Conservation (phyloP, 257 asterid genomes). For the Solanum sitiens region DNA sequence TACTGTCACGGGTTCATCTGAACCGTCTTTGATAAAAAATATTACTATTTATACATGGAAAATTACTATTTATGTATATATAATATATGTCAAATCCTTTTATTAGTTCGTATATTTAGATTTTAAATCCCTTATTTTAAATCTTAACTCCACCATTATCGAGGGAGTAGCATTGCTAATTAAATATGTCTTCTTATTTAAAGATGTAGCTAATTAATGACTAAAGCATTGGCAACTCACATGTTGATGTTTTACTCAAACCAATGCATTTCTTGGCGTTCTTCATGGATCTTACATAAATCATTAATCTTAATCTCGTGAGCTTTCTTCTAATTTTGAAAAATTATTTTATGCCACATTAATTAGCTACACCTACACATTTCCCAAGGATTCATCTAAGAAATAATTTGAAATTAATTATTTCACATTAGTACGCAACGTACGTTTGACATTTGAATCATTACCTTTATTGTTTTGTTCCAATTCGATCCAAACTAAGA, state of each 20-base stretch:
- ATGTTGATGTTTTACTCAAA: background rate
- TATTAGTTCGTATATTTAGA: no score
- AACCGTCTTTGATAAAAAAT: no score
- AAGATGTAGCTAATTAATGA: background rate
- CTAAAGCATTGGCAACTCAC: conserved; percentile 14
- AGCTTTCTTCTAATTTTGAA: background rate
- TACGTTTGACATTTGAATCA: background rate
- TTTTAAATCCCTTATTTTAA: no score
- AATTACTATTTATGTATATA: no score
- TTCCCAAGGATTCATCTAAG: background rate
- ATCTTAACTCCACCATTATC: rapidly evolving
- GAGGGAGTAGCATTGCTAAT: background rate
- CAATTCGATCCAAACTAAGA: background rate
- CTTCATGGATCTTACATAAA: conserved; percentile 13
- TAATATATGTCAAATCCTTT: rapidly evolving
- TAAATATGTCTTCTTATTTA: background rate
- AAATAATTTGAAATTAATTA: background rate
- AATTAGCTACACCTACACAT: background rate
- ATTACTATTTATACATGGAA: no score
- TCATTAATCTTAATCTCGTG: background rate
- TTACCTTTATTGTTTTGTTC: background rate
- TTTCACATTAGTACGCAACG: background rate
- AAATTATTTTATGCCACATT: background rate
- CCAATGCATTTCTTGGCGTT: conserved; percentile 16
- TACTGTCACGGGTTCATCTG: no score